Conservation (phyloP, 495 filamentous ascomycete species). For the Letharia lupina region DNA sequence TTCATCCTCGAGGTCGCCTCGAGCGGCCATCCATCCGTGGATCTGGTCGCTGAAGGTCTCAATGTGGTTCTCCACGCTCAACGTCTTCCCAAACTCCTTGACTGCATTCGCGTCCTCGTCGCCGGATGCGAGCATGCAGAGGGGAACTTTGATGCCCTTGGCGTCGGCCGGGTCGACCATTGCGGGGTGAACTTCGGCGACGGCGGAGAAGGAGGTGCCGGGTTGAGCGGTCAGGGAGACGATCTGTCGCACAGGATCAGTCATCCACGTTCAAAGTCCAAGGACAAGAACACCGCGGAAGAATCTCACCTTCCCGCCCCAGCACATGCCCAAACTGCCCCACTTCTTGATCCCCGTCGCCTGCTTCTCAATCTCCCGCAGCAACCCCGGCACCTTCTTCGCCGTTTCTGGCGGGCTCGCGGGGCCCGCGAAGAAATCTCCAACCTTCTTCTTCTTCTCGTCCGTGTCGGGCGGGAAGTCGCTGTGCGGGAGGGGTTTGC, state of each 20-base stretch:
- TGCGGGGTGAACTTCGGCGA: slow-evolving; percentile 69
- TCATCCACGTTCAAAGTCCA: neutral
- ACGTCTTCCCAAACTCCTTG: slow-evolving; percentile 56
- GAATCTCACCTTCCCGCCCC: slow-evolving; percentile 69
- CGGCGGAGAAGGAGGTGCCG: slow-evolving; percentile 59
- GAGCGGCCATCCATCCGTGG: slow-evolving; percentile 87
- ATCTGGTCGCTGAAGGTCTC: slow-evolving; percentile 76
- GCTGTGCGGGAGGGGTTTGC: slow-evolving; percentile 37
- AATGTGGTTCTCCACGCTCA: slow-evolving; percentile 61
- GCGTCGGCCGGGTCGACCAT: slow-evolving; percentile 80
- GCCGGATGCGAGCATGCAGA: slow-evolving; percentile 57
- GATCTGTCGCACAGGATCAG: slow-evolving; percentile 44
- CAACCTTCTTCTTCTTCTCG: slow-evolving; percentile 69
- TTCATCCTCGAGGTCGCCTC: slow-evolving; percentile 54
- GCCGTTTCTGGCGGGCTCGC: slow-evolving; percentile 57
- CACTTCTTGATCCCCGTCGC: slow-evolving; percentile 54
- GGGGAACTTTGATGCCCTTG: slow-evolving; percentile 52
- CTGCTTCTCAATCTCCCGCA: slow-evolving; percentile 49
- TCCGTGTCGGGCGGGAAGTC: slow-evolving; percentile 70
- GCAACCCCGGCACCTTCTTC: slow-evolving; percentile 52
- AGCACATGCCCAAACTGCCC: slow-evolving; percentile 90
- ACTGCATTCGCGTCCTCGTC: slow-evolving; percentile 62
- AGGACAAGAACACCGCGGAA: slow-evolving; percentile 13
- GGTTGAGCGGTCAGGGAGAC: slow-evolving; percentile 50
- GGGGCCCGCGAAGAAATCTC: slow-evolving; percentile 65